Conservation (phyloP, 2,329 filamentous ascomycete genomes). For the Lasiodiplodia citricola region DNA sequence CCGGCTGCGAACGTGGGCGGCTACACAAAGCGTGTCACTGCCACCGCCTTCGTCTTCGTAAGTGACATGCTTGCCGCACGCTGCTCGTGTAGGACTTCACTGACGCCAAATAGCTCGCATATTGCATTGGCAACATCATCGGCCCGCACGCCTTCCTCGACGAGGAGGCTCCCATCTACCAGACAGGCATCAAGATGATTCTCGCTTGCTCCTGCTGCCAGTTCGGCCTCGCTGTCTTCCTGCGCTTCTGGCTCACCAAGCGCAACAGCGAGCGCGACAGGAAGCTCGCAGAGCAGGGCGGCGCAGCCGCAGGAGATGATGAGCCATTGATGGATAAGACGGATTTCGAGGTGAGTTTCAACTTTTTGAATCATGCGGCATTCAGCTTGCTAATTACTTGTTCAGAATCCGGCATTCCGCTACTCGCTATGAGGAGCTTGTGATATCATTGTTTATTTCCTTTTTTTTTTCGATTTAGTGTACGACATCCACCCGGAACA, state of each 20-base stretch:
- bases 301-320: not conserved
- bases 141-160: constrained; percentile 55
- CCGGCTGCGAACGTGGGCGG: constrained; percentile 56
- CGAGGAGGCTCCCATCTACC: constrained; percentile 54
- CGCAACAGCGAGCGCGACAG: constrained; percentile 48
- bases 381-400: not conserved
- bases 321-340: constrained; percentile 20
- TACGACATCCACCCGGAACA: not conserved
- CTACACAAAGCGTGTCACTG: constrained; percentile 55
- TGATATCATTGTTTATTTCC: not conserved
- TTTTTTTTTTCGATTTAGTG: not conserved
- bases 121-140: constrained; percentile 55
- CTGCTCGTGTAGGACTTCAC: not conserved
- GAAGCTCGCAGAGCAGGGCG: constrained; percentile 10
- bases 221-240: constrained; percentile 43
- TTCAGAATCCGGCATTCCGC: constrained; percentile 21
- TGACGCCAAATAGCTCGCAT: constrained; percentile 39
- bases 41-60: constrained; percentile 53
- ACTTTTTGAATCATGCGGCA: not conserved
- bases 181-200: constrained; percentile 59
- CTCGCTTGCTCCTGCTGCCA: constrained; percentile 54
- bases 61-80: not conserved
- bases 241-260: constrained; percentile 44
- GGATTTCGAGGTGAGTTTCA: constrained; percentile 24
- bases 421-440: constrained; percentile 22